Conservation (phyloP, 2,329 filamentous ascomycete species). For the Ophiocordyceps camponoti-leonardi region DNA sequence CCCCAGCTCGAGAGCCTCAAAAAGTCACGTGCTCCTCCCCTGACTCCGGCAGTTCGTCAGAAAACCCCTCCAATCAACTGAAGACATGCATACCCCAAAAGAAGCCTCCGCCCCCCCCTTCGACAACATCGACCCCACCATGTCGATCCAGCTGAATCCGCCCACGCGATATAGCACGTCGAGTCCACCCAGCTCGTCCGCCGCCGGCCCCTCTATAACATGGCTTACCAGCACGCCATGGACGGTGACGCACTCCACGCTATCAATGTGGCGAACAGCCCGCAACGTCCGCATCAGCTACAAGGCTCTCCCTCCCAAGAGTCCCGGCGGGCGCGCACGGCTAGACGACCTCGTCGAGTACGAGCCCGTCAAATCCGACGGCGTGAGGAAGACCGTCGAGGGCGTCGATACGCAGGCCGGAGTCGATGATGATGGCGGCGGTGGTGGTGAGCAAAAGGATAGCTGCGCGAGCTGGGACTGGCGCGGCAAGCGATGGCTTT, state of each 20-base stretch:
- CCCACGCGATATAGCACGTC: background rate
- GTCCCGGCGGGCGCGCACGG: slow-evolving; percentile 21
- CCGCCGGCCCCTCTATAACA: slow-evolving; percentile 25
- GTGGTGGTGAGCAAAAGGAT: slow-evolving; percentile 7
- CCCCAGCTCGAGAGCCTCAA: no score
- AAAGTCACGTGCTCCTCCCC: background rate
- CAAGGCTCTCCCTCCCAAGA: slow-evolving; percentile 26
- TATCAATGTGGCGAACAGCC: slow-evolving; percentile 64
- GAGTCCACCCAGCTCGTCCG: background rate
- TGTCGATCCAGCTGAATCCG: background rate
- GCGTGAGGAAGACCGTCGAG: slow-evolving; percentile 39
- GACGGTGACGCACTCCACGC: slow-evolving; percentile 59
- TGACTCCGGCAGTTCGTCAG: background rate
- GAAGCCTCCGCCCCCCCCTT: no score
- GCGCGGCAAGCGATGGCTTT: slow-evolving; percentile 60
- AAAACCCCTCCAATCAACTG: no score
- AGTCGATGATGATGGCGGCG: no score
- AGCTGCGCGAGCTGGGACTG: slow-evolving; percentile 40
- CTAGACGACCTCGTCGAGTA: slow-evolving; percentile 62
- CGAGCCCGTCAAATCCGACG: slow-evolving; percentile 31
- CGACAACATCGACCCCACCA: background rate
- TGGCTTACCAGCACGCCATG: slow-evolving; percentile 48
- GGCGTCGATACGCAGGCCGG: slow-evolving; percentile 45
- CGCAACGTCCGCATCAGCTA: slow-evolving; percentile 73
- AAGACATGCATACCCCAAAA: background rate